A percentile compares a stretch with the other conserved stretches of the same genome.
phyloP scores from a whole-genome alignment of 2,329 filamentous ascomycete species.

The Mycosphaerelloides madeirae region DNA sequence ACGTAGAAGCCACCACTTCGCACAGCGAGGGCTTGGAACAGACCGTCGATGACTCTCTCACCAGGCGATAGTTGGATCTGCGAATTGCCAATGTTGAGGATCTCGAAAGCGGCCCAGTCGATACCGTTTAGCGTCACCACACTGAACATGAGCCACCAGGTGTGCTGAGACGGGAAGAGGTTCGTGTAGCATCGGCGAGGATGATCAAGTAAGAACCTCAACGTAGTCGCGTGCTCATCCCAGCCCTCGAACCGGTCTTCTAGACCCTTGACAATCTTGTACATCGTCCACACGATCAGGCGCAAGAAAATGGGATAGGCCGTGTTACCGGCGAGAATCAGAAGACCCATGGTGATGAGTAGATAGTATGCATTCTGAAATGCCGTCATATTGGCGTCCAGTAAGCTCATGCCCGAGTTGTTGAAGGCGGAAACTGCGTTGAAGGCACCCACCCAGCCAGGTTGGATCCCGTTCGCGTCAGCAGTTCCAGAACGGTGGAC shows the following conservation, averaged over 20 bases:
- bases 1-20: slow-evolving; percentile 49
- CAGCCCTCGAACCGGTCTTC: slow-evolving; percentile 28
- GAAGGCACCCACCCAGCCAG: slow-evolving; percentile 66
- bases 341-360: slow-evolving; percentile 42
- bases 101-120: slow-evolving; percentile 49
- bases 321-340: slow-evolving; percentile 51
- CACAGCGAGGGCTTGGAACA: slow-evolving; percentile 55
- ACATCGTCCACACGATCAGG: slow-evolving; percentile 54
- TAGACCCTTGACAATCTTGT: slow-evolving; percentile 41
- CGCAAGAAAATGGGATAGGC: slow-evolving; percentile 57
- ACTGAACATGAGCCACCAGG: slow-evolving; percentile 53
- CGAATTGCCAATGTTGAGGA: slow-evolving; percentile 54
- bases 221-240: slow-evolving; percentile 39
- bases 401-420: slow-evolving; percentile 64
- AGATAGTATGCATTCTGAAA: slow-evolving; percentile 49
- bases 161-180: slow-evolving; percentile 56
- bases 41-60: slow-evolving; percentile 50
- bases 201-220: slow-evolving; percentile 58
- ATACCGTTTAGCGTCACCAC: slow-evolving; percentile 51
- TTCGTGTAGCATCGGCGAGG: slow-evolving; percentile 60
- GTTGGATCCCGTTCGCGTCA: slow-evolving; percentile 54
- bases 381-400: slow-evolving; percentile 62
- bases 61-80: slow-evolving; percentile 43
- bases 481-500: slow-evolving; percentile 48
- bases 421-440: slow-evolving; percentile 65